Percentiles rank a stretch among this genome's conserved stretches.
Conservation (phyloP, 495 filamentous ascomycete genomes). For the Trichoderma gamsii region DNA sequence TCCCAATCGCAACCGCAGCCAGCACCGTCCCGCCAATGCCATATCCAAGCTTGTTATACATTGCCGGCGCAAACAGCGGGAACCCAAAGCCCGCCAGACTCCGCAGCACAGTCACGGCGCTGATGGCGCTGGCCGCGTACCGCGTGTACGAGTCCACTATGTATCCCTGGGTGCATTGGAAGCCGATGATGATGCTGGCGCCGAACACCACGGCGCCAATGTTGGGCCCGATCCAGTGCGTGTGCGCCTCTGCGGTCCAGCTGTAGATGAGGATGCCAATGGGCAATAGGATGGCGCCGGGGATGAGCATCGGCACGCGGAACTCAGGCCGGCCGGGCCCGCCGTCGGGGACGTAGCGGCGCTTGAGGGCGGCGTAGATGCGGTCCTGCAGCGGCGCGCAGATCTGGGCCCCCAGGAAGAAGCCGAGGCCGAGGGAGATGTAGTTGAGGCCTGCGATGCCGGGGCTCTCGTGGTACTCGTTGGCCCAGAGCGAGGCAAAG, state of each 20-base stretch:
- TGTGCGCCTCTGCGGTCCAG: constrained; percentile 56
- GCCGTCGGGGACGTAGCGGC: constrained; percentile 42
- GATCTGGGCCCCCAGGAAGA: constrained; percentile 58
- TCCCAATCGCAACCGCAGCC: constrained; percentile 45
- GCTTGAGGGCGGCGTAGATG: constrained; percentile 57
- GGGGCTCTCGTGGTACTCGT: constrained; percentile 52
- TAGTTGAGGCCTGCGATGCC: constrained; percentile 65
- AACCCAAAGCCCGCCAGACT: constrained; percentile 68
- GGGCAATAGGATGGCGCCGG: constrained; percentile 54
- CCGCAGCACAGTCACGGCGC: constrained; percentile 60
- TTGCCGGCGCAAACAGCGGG: constrained; percentile 64
- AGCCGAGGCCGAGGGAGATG: constrained; percentile 63
- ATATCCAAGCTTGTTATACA: constrained; percentile 52
- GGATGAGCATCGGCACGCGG: constrained; percentile 54
- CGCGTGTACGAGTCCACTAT: constrained; percentile 71
- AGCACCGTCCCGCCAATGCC: constrained; percentile 54
- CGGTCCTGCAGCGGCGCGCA: constrained; percentile 57
- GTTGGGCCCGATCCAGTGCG: constrained; percentile 68
- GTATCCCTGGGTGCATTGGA: constrained; percentile 69
- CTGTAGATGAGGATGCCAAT: constrained; percentile 66
- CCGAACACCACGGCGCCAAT: constrained; percentile 58
- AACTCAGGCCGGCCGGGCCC: constrained; percentile 53
- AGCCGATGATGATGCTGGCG: constrained; percentile 54
- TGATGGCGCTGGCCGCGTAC: constrained; percentile 68
- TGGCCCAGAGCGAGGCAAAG: constrained; percentile 57